phyloP scores from a whole-genome alignment of 129 eudicot genomes.

The Flaveria trinervia region DNA sequence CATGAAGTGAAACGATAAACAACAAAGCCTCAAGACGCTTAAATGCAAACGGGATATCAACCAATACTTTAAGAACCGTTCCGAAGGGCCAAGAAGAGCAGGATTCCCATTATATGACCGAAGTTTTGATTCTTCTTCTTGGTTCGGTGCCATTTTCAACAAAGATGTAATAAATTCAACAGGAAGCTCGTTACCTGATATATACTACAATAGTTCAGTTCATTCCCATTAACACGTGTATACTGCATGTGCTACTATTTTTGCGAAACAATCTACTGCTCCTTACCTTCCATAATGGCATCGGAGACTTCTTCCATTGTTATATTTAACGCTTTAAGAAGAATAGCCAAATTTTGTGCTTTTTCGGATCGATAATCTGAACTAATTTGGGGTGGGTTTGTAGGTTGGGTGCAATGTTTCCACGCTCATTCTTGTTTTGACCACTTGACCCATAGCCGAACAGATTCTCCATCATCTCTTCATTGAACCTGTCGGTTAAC shows the following conservation, averaged over 20 bases:
- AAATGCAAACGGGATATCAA: constrained; percentile 43
- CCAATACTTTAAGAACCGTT: constrained; percentile 41
- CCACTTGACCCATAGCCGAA: constrained; percentile 47
- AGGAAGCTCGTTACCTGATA: constrained; percentile 80
- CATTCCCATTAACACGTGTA: neutral
- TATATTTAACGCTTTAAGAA: constrained; percentile 73
- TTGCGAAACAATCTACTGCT: too few species aligned
- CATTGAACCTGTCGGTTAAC: constrained; percentile 57
- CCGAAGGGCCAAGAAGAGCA: constrained; percentile 43
- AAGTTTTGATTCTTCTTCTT: constrained; percentile 81
- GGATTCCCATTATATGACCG: constrained; percentile 60
- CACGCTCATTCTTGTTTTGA: constrained; percentile 38
- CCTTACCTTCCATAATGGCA: constrained; percentile 73
- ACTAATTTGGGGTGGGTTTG: constrained; percentile 46
- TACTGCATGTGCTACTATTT: too few species aligned
- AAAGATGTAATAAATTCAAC: constrained; percentile 66
- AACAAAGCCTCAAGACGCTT: constrained; percentile 43
- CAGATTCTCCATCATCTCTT: constrained; percentile 82
- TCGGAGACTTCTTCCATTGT: constrained; percentile 82
- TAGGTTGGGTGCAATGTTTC: constrained; percentile 35
- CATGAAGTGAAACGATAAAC: constrained; percentile 38
- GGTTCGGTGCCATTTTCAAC: constrained; percentile 87
- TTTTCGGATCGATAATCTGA: constrained; percentile 78
- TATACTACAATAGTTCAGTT: constrained; percentile 10
- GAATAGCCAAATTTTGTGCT: constrained; percentile 79